Conservation (phyloP, 176 grass and related monocot species). For the Oryza australiensis region DNA sequence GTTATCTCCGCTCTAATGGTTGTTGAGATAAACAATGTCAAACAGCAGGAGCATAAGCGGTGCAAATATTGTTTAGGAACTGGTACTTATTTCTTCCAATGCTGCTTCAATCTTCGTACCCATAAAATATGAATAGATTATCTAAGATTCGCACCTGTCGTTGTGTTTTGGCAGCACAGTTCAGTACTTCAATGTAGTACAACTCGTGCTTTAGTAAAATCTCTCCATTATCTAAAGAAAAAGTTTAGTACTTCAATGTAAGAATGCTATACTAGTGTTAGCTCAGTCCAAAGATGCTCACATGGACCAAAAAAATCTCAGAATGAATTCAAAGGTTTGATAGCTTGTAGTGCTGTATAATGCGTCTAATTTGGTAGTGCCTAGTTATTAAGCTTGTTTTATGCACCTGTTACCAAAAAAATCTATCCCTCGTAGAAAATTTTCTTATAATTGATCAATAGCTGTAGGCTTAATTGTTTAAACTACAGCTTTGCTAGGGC, state of each 20-base stretch:
- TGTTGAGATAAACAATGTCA: constrained; percentile 99
- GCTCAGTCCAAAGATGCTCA: neutral
- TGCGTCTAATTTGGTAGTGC: neutral
- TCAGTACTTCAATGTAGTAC: neutral
- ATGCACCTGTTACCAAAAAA: neutral
- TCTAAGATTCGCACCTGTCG: constrained; percentile 1
- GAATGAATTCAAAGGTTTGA: neutral
- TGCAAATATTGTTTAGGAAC: constrained; percentile 99
- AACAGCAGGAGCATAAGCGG: constrained; percentile 93
- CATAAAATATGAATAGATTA: neutral
- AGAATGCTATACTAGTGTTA: neutral
- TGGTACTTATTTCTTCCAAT: constrained; percentile 41
- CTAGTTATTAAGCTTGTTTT: neutral
- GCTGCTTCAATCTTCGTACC: neutral
- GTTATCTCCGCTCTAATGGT: constrained; percentile 98
- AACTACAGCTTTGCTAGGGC: neutral
- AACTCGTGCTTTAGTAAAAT: too few species aligned
- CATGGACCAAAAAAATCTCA: neutral
- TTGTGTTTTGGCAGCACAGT: neutral
- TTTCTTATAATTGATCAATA: constrained; percentile 1
- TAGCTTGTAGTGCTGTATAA: constrained; percentile 1
- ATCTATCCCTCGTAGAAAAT: neutral
- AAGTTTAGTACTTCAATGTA: neutral
- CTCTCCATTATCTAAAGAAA: too few species aligned
- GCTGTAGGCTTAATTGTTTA: neutral